Base-by-base conservation (phyloP, 2,329 filamentous ascomycete genomes). In the Xylariaceae sp. region DNA sequence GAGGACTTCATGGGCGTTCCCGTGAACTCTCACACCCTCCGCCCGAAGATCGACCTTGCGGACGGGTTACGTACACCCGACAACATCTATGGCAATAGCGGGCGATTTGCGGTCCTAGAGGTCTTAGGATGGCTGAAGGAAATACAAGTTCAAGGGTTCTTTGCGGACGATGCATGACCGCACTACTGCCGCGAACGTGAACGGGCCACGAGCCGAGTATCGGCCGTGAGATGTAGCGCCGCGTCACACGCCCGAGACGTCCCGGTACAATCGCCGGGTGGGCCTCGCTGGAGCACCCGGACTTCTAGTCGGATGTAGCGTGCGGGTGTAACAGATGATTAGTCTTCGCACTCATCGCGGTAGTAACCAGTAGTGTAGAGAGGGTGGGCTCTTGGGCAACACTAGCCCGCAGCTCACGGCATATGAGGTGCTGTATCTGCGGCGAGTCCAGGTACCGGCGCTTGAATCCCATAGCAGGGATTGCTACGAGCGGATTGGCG, bases 401-500 rank as follows among this genome's bases (percentile, higher is more conserved):
- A 26, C 26, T 12, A 39, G 44, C 37, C 53, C 40, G 41, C 44
- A 58, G 47, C 49, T 50, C 50, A 41, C 43, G 24, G 40, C 50
- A 36, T 54, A 51, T 33, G 29, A 47, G 23, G 45, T 47, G 28
- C 41, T 58, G 19, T 53, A 46, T 45, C 33, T 54, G 17, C 53
- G 33, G 29, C 49, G 19, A 6, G 29, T 46, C 29, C 49, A 53
- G 31, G 12, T 31, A n/a, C 45, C 36, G 12, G 49, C 48, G 21
- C 44, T 51, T 16, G 49, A 31, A 39, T 29, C 31, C 17, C 36
- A 29, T 16, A 46, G 28, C 23, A 52, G 41, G 44, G 29, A 55
- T n/a, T 50, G 48, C 31, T 56, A 58, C 17, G 58, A 56, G 49
- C 37, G 58, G 33, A 48, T 61, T 43, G 61, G 52, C 29, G 48